Evolutionary conservation across 2,329 filamentous ascomycete genomes (phyloP).

Genomic region (Trichothecium roseum): DNA sequence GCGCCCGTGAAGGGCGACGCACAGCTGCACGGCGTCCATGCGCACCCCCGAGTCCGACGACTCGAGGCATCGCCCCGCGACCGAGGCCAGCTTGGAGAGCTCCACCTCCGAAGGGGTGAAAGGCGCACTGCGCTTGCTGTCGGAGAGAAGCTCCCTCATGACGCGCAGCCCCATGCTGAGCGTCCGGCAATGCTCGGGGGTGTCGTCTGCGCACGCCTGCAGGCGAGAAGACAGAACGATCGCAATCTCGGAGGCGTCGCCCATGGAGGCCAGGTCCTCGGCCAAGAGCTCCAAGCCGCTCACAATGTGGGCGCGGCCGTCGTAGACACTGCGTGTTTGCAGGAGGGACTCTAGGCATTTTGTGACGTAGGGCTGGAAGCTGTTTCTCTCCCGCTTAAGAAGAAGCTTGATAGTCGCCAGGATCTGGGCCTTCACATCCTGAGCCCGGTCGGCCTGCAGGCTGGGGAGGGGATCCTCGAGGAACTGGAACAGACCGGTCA

Average conservation of each 20-base stretch:
- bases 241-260: constrained; percentile 51
- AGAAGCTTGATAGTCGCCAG: constrained; percentile 65
- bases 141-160: constrained; percentile 47
- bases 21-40: constrained; percentile 73
- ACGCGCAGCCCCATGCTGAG: constrained; percentile 55
- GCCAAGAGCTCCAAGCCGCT: constrained; percentile 64
- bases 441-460: constrained; percentile 51
- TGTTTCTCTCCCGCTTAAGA: constrained; percentile 54
- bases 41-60: constrained; percentile 51
- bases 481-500: constrained; percentile 60
- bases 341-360: constrained; percentile 59
- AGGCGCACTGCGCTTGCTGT: constrained; percentile 35
- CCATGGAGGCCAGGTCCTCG: constrained; percentile 58
- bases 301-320: constrained; percentile 60
- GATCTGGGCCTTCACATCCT: constrained; percentile 65
- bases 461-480: constrained; percentile 51
- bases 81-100: constrained; percentile 36
- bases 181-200: constrained; percentile 36
- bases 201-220: constrained; percentile 26
- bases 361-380: constrained; percentile 57
- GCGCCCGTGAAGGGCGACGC: constrained; percentile 56
- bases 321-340: constrained; percentile 53
- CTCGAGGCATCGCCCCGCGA: constrained; percentile 48
- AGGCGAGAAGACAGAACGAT: constrained; percentile 42
- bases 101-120: constrained; percentile 40